Evolutionary conservation across 2,329 filamentous ascomycete species (phyloP).

Genomic region (Exophiala sideris): DNA sequence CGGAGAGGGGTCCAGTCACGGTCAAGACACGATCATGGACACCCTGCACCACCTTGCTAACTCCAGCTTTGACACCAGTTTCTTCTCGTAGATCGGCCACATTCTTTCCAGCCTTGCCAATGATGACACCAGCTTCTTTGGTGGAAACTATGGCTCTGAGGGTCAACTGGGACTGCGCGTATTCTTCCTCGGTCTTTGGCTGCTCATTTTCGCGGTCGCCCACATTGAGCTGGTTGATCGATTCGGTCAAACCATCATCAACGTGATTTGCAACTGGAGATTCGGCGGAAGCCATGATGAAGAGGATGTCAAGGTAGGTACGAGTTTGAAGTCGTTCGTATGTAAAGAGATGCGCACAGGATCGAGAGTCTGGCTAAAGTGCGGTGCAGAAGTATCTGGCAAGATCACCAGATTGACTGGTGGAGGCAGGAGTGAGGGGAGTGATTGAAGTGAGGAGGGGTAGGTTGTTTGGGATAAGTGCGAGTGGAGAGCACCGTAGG

Average conservation of each 20-base stretch:
- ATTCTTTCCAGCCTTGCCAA: conserved; percentile 97
- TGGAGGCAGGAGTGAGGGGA: too few species aligned
- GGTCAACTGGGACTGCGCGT: conserved; percentile 86
- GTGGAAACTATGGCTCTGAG: conserved; percentile 96
- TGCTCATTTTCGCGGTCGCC: conserved; percentile 65
- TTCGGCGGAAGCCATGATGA: conserved; percentile 61
- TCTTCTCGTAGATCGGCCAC: conserved; percentile 95
- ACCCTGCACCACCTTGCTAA: conserved; percentile 97
- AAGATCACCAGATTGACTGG: too few species aligned
- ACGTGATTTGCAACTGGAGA: conserved; percentile 50
- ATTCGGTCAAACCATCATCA: conserved; percentile 60
- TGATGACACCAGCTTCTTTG: conserved; percentile 98
- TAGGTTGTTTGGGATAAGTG: conserved; percentile 21
- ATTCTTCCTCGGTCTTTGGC: conserved; percentile 95
- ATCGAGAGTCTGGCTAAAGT: too few species aligned
- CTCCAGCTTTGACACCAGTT: conserved; percentile 94
- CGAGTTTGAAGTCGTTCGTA: conserved; percentile 8
- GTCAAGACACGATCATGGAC: conserved; percentile 96
- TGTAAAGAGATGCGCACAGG: neutral
- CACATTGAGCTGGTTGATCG: conserved; percentile 64
- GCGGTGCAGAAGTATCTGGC: too few species aligned
- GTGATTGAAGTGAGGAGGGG: conserved; percentile 22
- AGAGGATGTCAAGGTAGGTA: conserved; percentile 9
- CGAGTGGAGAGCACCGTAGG: neutral
- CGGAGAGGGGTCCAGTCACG: conserved; percentile 83